These are phyloP conservation scores for Tephrocybe sp. DNA, from an alignment of 768 basidiomycete species.

Conservation along the genomic window DNA sequence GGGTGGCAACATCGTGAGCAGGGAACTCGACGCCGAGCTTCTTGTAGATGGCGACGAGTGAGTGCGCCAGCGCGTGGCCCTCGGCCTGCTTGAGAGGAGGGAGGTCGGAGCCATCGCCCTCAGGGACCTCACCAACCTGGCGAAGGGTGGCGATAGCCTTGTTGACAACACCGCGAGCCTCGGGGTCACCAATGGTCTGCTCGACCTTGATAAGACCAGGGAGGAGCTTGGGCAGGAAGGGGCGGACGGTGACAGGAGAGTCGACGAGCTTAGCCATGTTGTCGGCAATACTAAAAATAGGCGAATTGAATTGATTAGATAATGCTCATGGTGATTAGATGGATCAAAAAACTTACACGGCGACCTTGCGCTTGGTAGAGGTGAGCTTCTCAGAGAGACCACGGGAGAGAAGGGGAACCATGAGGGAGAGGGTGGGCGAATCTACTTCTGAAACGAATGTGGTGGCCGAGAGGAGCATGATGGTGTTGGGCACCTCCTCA, in stretches of 20 bases:
- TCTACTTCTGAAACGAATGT: slow-evolving; percentile 99
- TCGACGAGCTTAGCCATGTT: slow-evolving; percentile 99
- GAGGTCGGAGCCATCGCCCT: slow-evolving; percentile 88
- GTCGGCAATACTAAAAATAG: slow-evolving; percentile 75
- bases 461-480: slow-evolving; percentile 93
- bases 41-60: slow-evolving; percentile 81
- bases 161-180: slow-evolving; percentile 90
- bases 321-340: slow-evolving; percentile 2
- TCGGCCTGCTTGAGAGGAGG: slow-evolving; percentile 83
- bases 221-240: slow-evolving; percentile 94
- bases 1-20: slow-evolving; percentile 52
- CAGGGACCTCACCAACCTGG: slow-evolving; percentile 89
- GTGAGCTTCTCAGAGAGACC: slow-evolving; percentile 95
- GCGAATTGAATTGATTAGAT: slow-evolving; percentile 18
- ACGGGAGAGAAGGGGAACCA: slow-evolving; percentile 94
- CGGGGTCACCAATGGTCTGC: slow-evolving; percentile 93
- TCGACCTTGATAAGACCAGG: slow-evolving; percentile 96
- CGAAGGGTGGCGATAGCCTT: slow-evolving; percentile 95
- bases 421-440: slow-evolving; percentile 93
- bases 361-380: slow-evolving; percentile 96
- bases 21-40: slow-evolving; percentile 67
- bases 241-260: slow-evolving; percentile 91
- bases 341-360: slow-evolving; percentile 65
- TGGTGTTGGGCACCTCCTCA: slow-evolving; percentile 97
- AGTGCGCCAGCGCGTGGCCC: slow-evolving; percentile 59